Evolutionary conservation across 2,329 filamentous ascomycete genomes (phyloP), one percentile per base, ranked within the genome.

Genomic region (Fusarium tjaetaba): DNA sequence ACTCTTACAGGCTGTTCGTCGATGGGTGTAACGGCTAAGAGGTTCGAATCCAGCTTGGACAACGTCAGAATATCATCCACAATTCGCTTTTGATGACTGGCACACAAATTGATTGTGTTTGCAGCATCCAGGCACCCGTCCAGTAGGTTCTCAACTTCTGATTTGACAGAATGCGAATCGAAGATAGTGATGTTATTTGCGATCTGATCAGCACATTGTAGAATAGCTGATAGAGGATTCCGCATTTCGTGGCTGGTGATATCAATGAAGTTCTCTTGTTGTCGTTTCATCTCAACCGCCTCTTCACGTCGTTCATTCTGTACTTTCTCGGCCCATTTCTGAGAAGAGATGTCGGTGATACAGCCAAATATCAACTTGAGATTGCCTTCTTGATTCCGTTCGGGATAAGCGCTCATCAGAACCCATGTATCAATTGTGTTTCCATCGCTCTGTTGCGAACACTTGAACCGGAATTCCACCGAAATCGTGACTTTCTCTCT

Each of bases 341-440:
- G 93, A 61, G 93, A 89, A 24, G 92, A 94, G 72, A 97, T 97
- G 78, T 97, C 94, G 0, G 94, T 96, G 58, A 97, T 92, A 78
- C 91, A 93, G 59, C 93, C 93, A 75, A 95, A 95, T 6, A 95
- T 91, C 70, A 91, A 90, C 82, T 94, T 94, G 58, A 95, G 86
- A 34, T 85, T 84, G 7, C 92, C 92, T 34, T 89, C 84, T 3
- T 85, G 83, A 69, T 92, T 87, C 76, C 88, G 92, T 76, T 95
- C 93, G 0, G 93, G 93, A 74, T 92, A 94, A 0, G 92, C 93
- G 62, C 89, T 93, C 86, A 95, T 92, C 36, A 95, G 82, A 2
- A 93, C 92, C 93, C 93, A 95, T 0, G 92, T 94, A 71, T 94
- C 92, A 56, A 89, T 85, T 38, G 86, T 85, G 68, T 86, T 88